Conservation (phyloP, 306 rosid species). For the Mimosa pudica region DNA sequence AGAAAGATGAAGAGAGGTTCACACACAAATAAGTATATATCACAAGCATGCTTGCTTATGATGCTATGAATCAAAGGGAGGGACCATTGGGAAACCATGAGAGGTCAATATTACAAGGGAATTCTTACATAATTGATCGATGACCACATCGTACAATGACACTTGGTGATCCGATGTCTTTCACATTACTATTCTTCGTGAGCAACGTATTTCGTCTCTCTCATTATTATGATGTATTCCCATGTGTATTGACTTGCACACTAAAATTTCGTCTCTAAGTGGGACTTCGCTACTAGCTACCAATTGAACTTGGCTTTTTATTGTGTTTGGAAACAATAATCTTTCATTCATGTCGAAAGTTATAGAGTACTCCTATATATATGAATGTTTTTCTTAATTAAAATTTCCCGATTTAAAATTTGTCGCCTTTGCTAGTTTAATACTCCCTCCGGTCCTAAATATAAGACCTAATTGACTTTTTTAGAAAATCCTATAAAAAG, state of each 20-base stretch:
- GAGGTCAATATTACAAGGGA: slow-evolving; percentile 17
- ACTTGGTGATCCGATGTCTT: not conserved
- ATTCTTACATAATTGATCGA: not conserved
- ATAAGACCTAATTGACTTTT: too few relatives aligned
- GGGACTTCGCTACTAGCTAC: slow-evolving; percentile 19
- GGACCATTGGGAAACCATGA: slow-evolving; percentile 37
- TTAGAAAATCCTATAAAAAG: too few relatives aligned
- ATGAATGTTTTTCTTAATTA: not conserved
- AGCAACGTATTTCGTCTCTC: not conserved
- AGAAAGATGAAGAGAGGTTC: slow-evolving; percentile 15
- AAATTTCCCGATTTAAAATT: not conserved
- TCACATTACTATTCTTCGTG: not conserved
- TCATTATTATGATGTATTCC: slow-evolving; percentile 36
- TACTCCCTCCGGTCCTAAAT: too few relatives aligned
- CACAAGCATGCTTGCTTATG: not conserved
- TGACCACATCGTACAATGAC: not conserved
- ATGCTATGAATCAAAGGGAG: not conserved
- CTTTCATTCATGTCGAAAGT: not conserved
- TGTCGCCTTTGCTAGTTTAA: not conserved
- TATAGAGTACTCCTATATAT: too few relatives aligned
- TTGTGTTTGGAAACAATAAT: not conserved
- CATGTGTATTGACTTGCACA: slow-evolving; percentile 43
- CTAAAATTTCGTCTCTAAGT: slow-evolving; percentile 20
- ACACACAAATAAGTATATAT: not conserved
- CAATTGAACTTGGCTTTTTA: not conserved